Conservation (phyloP, 2,329 filamentous ascomycete species). For the Botrytis tulipae region DNA sequence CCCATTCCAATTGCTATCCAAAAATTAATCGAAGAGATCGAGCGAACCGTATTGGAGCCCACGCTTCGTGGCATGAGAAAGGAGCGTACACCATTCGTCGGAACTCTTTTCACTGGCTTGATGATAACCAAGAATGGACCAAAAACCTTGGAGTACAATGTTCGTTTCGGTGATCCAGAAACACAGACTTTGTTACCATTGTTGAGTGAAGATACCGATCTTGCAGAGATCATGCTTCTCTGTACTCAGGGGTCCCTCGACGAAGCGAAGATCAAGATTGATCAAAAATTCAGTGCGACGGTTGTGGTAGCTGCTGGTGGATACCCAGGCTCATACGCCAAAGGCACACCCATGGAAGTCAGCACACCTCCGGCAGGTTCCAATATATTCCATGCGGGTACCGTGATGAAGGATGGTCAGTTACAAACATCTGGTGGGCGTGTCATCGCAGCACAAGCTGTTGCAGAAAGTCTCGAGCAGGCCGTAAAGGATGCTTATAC, state of each 20-base stretch:
- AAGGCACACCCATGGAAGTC: constrained; percentile 64
- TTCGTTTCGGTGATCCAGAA: constrained; percentile 89
- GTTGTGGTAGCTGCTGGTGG: constrained; percentile 92
- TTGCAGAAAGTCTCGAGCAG: constrained; percentile 69
- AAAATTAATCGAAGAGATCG: constrained; percentile 73
- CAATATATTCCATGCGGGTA: constrained; percentile 92
- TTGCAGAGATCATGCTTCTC: constrained; percentile 85
- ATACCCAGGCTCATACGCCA: constrained; percentile 83
- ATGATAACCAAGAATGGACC: constrained; percentile 85
- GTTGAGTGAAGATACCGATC: constrained; percentile 73
- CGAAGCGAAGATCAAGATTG: constrained; percentile 65
- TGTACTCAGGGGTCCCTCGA: constrained; percentile 75
- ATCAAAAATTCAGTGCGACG: constrained; percentile 74
- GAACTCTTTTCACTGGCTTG: constrained; percentile 82
- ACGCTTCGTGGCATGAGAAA: constrained; percentile 85
- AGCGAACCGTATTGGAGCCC: constrained; percentile 80
- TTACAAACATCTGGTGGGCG: constrained; percentile 81
- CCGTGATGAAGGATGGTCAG: constrained; percentile 59
- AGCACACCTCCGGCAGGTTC: constrained; percentile 49
- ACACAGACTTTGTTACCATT: constrained; percentile 83
- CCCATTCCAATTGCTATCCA: constrained; percentile 76
- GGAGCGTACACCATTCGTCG: constrained; percentile 71
- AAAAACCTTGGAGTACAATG: constrained; percentile 88
- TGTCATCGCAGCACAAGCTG: constrained; percentile 89
- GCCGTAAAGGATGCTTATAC: constrained; percentile 87